Base-by-base conservation (phyloP, 805 yeast species). In the Saccharomycopsis olivae region DNA sequence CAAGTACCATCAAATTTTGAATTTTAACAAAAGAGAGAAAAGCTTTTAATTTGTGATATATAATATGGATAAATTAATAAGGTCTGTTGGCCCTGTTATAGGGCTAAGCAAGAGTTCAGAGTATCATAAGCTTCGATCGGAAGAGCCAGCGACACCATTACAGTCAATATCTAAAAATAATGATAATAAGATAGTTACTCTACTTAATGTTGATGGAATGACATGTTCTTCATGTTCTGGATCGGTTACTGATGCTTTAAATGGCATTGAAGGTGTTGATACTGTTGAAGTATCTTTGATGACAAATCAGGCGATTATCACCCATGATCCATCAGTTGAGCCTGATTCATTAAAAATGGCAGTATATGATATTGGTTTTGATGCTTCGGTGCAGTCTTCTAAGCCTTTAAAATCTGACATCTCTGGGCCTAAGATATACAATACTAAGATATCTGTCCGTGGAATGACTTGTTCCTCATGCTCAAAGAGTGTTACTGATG, bases 391-490 rank as follows among this genome's bases (percentile, higher is more conserved):
- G 3, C 11, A 21, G 2, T 16, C 20, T 9, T 13, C 29, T 5
- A 74, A 35, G 95, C 88, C 2, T 53, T 59, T 15, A 68, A 85
- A n/a, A n/a, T n/a, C n/a, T n/a, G n/a, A n/a, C 3, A 33, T 11
- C 11, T 6, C 13, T 33, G 54, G 53, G 10, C 40, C 3, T 10
- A 28, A 24, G 15, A 29, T 16, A 16, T 8, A 20, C n/a, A 87
- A 78, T 53, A 25, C 39, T 24, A 46, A 42, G 30, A 17, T 41
- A 3, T 18, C 40, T 9, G 53, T 66, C 2, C 49, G 61, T 13
- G 96, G 96, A 2, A 89, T 88, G 96, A 88, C 97, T 2, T 89
- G 96, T 54, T 79, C 92, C 2, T 71, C 94, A 1, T 89, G 97
- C 54, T 69, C 82, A 0, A 66, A 78, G 1, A 64, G 92, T 1